Evolutionary conservation across 345 rosid species (phyloP), one percentile per base, ranked within the genome.

Genomic region (Melaleuca alternifolia): DNA sequence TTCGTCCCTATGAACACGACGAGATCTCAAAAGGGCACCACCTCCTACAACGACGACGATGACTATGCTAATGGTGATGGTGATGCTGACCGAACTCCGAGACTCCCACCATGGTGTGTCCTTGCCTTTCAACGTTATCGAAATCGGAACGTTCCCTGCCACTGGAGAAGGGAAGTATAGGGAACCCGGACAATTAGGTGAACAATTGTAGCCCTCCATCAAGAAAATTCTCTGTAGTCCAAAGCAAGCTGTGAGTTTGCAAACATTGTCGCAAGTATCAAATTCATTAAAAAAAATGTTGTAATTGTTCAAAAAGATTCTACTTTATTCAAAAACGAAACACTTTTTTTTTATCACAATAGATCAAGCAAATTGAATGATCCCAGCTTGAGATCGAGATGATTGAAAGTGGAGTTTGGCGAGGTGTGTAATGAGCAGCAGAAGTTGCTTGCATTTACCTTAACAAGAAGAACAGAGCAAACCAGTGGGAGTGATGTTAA

Each of bases 41-140:
- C 61, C 28, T 9, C n/a, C 61, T 23, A 23, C 61, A n/a, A n/a
- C 61, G 18, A 24, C 0, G 28, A 28, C 85, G 21, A 50, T 53
- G 5, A 86, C 81, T 15, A 50, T 13, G 24, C 79, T 84, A 24
- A 41, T 41, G 41, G 41, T 41, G 37, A 50, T 13, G 24, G 56
- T 84, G 37, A 86, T 46, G 56, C 82, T 86, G 84, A 86, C 76
- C 87, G 79, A 86, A 18, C 54, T 28, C 20, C 85, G 62, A 84
- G 84, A 61, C 21, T 26, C 18, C 48, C 13, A 57, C 28, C 62
- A 57, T 57, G 28, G 62, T 24, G 62, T 18, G 85, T 26, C 28
- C 16, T 26, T 23, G 26, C 84, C 46, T 24, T 57, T 57, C 3
- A 75, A 48, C n/a, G 81, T 28, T 6, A 41, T 18, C 21, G 87